Percentiles rank a stretch among this genome's conserved stretches.
phyloP scores from a whole-genome alignment of 176 grass and related monocot species.

The Pharus latifolius region DNA sequence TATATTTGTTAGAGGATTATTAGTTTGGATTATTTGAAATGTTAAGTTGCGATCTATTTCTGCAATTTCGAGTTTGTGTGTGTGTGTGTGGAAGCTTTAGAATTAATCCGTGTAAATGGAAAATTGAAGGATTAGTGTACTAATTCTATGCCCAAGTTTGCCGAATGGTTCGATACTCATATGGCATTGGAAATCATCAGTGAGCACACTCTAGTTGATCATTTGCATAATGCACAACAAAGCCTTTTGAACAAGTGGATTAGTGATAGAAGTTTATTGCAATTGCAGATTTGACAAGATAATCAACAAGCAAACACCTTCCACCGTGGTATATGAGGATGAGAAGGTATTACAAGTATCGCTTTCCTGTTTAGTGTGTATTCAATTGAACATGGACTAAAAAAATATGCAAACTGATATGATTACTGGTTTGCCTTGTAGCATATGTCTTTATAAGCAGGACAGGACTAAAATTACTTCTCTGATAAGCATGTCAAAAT shows the following conservation, averaged over 20 bases:
- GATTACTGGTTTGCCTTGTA: neutral
- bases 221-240: constrained; percentile 1
- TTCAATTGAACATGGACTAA: neutral
- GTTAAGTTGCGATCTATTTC: neutral
- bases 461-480: neutral
- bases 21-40: neutral
- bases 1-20: neutral
- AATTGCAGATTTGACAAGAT: constrained; percentile 94
- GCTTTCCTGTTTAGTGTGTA: neutral
- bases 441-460: neutral
- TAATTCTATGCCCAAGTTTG: neutral
- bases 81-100: neutral
- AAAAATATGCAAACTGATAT: neutral
- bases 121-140: neutral
- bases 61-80: neutral
- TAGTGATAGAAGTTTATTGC: constrained; percentile 20
- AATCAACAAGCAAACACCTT: constrained; percentile 86
- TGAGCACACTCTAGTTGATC: neutral
- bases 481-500: neutral
- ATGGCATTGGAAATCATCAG: neutral
- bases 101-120: neutral
- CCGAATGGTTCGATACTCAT: neutral
- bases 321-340: constrained; percentile 78
- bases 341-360: constrained; percentile 49
- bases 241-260: neutral